Evolutionary conservation across 192 early-diverging fungal species (phyloP).

Genomic region (Backusella morwellensis): DNA sequence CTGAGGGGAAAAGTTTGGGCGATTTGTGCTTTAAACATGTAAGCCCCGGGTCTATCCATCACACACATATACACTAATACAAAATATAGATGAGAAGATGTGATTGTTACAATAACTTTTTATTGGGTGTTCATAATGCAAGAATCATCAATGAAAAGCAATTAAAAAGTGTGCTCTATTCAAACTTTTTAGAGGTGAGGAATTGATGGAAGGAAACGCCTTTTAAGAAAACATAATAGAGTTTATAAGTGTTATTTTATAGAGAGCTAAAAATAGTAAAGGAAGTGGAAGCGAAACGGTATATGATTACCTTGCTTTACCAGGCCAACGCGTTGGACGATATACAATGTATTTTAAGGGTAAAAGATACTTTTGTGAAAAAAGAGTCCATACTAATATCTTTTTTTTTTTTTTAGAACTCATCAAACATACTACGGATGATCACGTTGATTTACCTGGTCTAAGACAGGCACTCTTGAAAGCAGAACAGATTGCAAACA

Average conservation of each 20-base stretch:
- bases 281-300: conserved; percentile 51
- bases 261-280: conserved; percentile 46
- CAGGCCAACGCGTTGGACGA: conserved; percentile 29
- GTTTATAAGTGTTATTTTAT: not conserved
- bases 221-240: not conserved
- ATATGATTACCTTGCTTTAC: conserved; percentile 30
- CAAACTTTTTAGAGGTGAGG: conserved; percentile 17
- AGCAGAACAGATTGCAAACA: conserved; percentile 32
- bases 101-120: conserved; percentile 58
- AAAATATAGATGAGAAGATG: conserved; percentile 50
- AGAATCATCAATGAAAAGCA: conserved; percentile 23
- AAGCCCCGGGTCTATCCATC: not conserved
- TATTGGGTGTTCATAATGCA: conserved; percentile 42
- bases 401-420: conserved; percentile 10
- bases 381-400: no score
- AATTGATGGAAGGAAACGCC: not conserved
- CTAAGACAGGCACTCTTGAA: conserved; percentile 18
- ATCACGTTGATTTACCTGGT: conserved; percentile 17
- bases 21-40: conserved; percentile 32
- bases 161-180: conserved; percentile 22
- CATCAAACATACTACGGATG: conserved; percentile 20
- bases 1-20: conserved; percentile 36
- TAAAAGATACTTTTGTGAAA: not conserved
- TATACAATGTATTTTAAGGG: conserved; percentile 31
- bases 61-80: not conserved